A percentile compares a stretch with the other conserved stretches of the same genome.
These are phyloP conservation scores for Uncinocarpus reesii DNA, from an alignment of 2,329 filamentous ascomycete genomes.

Conservation along the genomic window DNA sequence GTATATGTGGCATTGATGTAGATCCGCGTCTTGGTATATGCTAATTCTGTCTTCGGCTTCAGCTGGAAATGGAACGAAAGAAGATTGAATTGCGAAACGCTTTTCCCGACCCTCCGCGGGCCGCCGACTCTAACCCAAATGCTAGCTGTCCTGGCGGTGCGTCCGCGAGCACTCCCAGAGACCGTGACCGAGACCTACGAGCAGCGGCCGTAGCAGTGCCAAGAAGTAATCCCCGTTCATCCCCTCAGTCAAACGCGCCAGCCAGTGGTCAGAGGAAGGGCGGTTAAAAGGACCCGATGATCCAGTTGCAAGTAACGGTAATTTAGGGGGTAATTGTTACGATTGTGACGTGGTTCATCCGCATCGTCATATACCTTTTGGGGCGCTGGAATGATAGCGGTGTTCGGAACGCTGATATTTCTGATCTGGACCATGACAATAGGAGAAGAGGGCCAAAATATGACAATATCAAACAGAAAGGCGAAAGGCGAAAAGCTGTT, in stretches of 20 bases:
- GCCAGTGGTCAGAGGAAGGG: slow-evolving; percentile 13
- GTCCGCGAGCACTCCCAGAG: background rate
- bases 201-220: slow-evolving; percentile 15
- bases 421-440: background rate
- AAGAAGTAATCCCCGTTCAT: slow-evolving; percentile 11
- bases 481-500: background rate
- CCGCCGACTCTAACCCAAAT: slow-evolving; percentile 7
- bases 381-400: background rate
- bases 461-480: background rate
- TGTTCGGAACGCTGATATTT: background rate
- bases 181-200: slow-evolving; percentile 9
- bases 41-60: background rate
- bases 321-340: background rate
- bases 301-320: background rate
- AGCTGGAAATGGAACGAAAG: slow-evolving; percentile 42
- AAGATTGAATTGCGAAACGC: slow-evolving; percentile 38
- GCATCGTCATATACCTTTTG: background rate
- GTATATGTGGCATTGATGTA: slow-evolving; percentile 20
- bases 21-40: background rate
- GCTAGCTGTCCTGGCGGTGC: background rate
- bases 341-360: background rate
- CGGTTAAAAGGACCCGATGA: slow-evolving; percentile 4
- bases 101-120: slow-evolving; percentile 2
- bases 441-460: background rate
- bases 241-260: slow-evolving; percentile 7